Base-by-base conservation (phyloP, 148 eudicot genomes). In the Rhododendron molle region DNA sequence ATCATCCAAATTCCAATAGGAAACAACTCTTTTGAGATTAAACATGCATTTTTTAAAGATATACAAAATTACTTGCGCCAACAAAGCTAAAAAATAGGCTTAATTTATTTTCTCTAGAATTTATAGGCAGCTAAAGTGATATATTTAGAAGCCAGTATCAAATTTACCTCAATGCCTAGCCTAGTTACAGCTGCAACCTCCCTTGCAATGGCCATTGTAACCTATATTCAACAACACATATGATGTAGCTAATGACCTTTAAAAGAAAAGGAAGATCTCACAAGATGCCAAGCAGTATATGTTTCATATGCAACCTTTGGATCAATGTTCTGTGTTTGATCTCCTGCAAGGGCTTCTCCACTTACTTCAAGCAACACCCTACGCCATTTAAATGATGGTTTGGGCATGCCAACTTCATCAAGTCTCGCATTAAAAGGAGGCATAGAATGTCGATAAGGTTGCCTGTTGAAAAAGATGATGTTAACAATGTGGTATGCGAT, bases 291-390 rank as follows among this genome's bases (percentile, higher is more conserved):
- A 44, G 54, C 43, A 15, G 40, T 38, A 78, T 49, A 38, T 26
- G 32, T 81, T 80, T 62, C 81, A 21, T 79, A 46, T 12, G 83
- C 30, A 44, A 91, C 95, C 98, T 96, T 96, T 78, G 99, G 99
- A 81, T 96, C 99, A 58, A 96, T 96, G 77, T 92, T 96, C 86
- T 95, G 99, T 58, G 85, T 43, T 86, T 94, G 92, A 90, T 96
- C 99, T 82, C 99, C 98, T 34, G 99, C 96, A 84, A 96, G 95
- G 82, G 98, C 98, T 91, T 96, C 98, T 65, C 99, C 99, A 96
- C 97, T 94, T 96, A 40, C 44, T 40, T 40, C 95, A 54, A 95
- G 99, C 90, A 96, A 88, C 32, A 96, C 99, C 85, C 99, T 90
- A 56, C 86, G 95, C 98, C 99, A 95, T 91, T 87, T 95, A 87